Base-by-base conservation (phyloP, 495 filamentous ascomycete species). In the Podospora didyma region DNA sequence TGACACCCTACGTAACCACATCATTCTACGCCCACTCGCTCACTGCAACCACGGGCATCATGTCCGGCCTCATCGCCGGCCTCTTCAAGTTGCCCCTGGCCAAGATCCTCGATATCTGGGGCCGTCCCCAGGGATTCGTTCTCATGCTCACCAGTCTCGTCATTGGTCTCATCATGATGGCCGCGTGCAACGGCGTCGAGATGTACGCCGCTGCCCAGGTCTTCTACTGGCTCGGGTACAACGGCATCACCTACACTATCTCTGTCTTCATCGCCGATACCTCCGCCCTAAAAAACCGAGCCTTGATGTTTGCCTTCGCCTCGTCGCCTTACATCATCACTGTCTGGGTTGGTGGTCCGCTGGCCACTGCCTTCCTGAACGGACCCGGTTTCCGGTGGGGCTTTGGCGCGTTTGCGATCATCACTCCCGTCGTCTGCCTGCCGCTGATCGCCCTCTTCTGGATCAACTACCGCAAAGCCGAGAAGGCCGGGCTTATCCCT, bases 291-390 rank as follows among this genome's bases (percentile, higher is more conserved):
- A 78, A 79, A 41, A 86, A 88, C 70, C 76, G 86, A 69, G 79
- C 75, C 9, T 70, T 88, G 41, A 79, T 84, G 51, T 80, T 84
- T 57, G 86, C 81, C 10, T 87, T 84, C 59, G 68, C 75, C 28
- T 73, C 67, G n/a, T 86, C 86, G 0, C 86, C 86, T 3, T 87
- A 85, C 68, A 86, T 88, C 53, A 78, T 79, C 57, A 87, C 85
- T 22, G 82, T 82, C 48, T 77, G 81, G 56, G 70, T 78, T 24
- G 75, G 75, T 5, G 69, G 78, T 4, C 75, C 74, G 23, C 69
- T 78, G 4, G 69, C 80, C 3, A 54, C 75, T 4, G 68, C 68
- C 16, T 74, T 85, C 57, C 65, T 78, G 41, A 49, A 72, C 22
- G 63, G 75, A 1, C 65, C 73, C 16, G 73, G 76, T 46, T 89